Conservation (phyloP, 83 land plant genomes). For the Diphasiastrum complanatum region DNA sequence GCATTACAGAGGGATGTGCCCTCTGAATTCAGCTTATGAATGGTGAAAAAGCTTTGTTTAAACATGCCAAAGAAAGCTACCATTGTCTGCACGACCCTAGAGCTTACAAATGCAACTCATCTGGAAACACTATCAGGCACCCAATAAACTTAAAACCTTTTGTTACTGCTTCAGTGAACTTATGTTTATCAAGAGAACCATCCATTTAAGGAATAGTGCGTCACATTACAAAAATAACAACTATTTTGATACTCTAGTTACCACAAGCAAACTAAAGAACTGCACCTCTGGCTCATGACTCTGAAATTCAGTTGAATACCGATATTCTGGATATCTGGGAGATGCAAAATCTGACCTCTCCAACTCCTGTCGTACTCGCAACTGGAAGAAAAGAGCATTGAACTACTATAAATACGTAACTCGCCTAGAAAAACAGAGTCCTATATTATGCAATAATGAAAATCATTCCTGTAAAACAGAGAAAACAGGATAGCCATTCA, state of each 20-base stretch:
- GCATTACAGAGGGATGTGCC: not conserved
- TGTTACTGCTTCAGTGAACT: too few relatives aligned
- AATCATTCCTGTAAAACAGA: not conserved
- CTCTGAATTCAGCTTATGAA: not conserved
- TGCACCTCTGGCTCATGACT: conserved; percentile 74
- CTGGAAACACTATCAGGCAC: too few relatives aligned
- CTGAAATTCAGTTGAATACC: conserved; percentile 58
- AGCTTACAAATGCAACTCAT: too few relatives aligned
- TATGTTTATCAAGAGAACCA: too few relatives aligned
- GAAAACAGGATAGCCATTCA: conserved; percentile 2
- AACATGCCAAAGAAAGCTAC: not conserved
- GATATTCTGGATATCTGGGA: conserved; percentile 37
- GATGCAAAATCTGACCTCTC: conserved; percentile 67
- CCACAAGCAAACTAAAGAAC: too few relatives aligned
- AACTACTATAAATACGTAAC: too few relatives aligned
- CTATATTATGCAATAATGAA: not conserved
- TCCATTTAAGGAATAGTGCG: not conserved
- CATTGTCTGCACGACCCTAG: too few relatives aligned
- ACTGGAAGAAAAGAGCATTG: too few relatives aligned
- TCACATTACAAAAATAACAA: not conserved
- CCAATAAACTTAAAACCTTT: too few relatives aligned
- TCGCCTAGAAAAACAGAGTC: not conserved
- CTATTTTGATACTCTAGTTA: too few relatives aligned
- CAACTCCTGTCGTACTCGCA: conserved; percentile 50
- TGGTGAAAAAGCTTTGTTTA: not conserved